phyloP scores from a whole-genome alignment of 2,329 filamentous ascomycete genomes.

The Nigrospora osmanthi region DNA sequence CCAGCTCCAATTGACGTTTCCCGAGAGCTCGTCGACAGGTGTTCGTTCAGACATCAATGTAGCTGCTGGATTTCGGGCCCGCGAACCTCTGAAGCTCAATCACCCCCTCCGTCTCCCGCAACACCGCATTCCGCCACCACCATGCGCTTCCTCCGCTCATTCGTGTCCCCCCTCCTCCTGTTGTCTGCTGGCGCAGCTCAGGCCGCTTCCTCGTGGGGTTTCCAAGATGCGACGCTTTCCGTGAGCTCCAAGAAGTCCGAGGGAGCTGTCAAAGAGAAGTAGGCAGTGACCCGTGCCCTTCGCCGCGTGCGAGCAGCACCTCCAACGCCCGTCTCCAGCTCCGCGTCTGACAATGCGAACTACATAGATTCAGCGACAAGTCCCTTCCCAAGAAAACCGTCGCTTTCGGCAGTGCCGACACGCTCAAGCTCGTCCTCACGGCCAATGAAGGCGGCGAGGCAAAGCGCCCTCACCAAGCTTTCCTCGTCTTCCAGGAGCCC shows the following conservation, averaged over 20 bases:
- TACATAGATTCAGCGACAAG: constrained; percentile 50
- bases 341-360: constrained; percentile 2
- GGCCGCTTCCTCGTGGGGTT: constrained; percentile 59
- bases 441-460: constrained; percentile 69
- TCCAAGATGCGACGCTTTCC: constrained; percentile 63
- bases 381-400: constrained; percentile 57
- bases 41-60: constrained; percentile 1
- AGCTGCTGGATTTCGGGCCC: constrained; percentile 1
- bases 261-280: constrained; percentile 59
- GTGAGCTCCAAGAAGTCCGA: constrained; percentile 58
- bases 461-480: constrained; percentile 89
- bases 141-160: constrained; percentile 34
- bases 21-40: neutral
- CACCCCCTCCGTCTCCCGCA: neutral
- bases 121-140: constrained; percentile 3
- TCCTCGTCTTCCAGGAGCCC: constrained; percentile 72
- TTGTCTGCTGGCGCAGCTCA: constrained; percentile 41
- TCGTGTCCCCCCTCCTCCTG: constrained; percentile 33
- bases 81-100: neutral
- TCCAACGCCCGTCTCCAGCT: neutral
- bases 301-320: neutral
- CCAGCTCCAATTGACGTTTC: too few species aligned
- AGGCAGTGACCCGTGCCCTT: constrained; percentile 20
- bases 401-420: constrained; percentile 58
- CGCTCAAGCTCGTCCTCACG: constrained; percentile 75